These are phyloP conservation scores for Apiosordaria backusii DNA, from an alignment of 495 filamentous ascomycete genomes.

Conservation along the genomic window DNA sequence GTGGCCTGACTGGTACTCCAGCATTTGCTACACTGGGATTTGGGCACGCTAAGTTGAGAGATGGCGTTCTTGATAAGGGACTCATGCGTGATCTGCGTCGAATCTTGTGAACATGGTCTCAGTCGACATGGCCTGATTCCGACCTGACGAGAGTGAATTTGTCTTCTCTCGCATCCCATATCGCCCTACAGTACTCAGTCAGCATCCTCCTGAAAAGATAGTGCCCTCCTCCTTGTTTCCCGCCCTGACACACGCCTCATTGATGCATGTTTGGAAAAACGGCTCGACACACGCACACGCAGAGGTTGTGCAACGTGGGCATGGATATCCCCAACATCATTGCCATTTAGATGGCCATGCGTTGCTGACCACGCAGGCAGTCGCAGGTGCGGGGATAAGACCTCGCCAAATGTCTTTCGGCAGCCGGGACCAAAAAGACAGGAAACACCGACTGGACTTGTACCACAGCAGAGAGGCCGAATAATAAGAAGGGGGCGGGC, in stretches of 20 bases:
- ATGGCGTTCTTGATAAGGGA: not conserved
- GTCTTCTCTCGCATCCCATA: not conserved
- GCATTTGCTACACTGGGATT: no score
- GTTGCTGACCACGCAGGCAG: slow-evolving; percentile 5
- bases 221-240: not conserved
- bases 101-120: not conserved
- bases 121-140: not conserved
- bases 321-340: not conserved
- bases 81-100: not conserved
- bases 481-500: not conserved
- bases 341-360: not conserved
- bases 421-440: not conserved
- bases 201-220: not conserved
- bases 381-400: not conserved
- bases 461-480: not conserved
- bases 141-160: not conserved
- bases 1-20: not conserved
- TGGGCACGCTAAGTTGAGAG: not conserved
- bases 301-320: slow-evolving; percentile 8
- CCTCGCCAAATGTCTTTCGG: not conserved
- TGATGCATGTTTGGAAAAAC: slow-evolving; percentile 5
- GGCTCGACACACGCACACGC: not conserved
- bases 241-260: slow-evolving; percentile 1
- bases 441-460: not conserved
- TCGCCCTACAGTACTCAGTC: no score